These are phyloP conservation scores for Mortierella antarctica DNA, from an alignment of 192 early-diverging fungal genomes.

Conservation along the genomic window DNA sequence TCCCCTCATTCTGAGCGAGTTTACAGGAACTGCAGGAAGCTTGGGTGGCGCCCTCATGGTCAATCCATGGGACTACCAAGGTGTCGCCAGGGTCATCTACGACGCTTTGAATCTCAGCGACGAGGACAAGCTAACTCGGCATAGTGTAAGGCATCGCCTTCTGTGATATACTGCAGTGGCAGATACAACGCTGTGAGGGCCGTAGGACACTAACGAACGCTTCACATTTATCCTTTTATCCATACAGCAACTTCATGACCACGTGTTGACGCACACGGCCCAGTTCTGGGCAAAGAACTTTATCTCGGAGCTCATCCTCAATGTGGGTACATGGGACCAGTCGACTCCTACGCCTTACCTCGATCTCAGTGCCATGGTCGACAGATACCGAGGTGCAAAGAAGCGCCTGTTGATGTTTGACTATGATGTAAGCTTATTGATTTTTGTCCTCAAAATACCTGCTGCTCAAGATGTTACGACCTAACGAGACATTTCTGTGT, in stretches of 20 bases:
- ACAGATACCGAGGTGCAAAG: slow-evolving; percentile 67
- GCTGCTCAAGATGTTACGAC: too few species aligned
- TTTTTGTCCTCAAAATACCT: neutral
- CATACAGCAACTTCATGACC: slow-evolving; percentile 74
- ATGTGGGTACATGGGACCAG: slow-evolving; percentile 55
- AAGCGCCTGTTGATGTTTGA: slow-evolving; percentile 93
- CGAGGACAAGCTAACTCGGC: slow-evolving; percentile 73
- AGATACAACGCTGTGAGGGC: neutral
- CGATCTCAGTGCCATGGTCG: slow-evolving; percentile 41
- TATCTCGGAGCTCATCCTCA: slow-evolving; percentile 76
- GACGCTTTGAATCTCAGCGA: slow-evolving; percentile 73
- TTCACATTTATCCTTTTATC: neutral
- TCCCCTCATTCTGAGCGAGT: slow-evolving; percentile 94
- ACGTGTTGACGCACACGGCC: slow-evolving; percentile 87
- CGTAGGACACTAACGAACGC: neutral
- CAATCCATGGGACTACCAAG: slow-evolving; percentile 88
- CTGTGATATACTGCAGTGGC: neutral
- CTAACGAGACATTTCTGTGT: neutral
- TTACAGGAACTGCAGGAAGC: slow-evolving; percentile 92
- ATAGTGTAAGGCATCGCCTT: slow-evolving; percentile 57
- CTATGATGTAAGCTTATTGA: slow-evolving; percentile 76
- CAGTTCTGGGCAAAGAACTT: slow-evolving; percentile 89
- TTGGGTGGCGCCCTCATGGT: slow-evolving; percentile 84
- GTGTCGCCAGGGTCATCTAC: slow-evolving; percentile 82
- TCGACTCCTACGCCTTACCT: slow-evolving; percentile 59